A percentile compares a stretch with the other conserved stretches of the same genome.
Evolutionary conservation across 768 basidiomycete species (phyloP).

Genomic region (Hortiboletus campestris): DNA sequence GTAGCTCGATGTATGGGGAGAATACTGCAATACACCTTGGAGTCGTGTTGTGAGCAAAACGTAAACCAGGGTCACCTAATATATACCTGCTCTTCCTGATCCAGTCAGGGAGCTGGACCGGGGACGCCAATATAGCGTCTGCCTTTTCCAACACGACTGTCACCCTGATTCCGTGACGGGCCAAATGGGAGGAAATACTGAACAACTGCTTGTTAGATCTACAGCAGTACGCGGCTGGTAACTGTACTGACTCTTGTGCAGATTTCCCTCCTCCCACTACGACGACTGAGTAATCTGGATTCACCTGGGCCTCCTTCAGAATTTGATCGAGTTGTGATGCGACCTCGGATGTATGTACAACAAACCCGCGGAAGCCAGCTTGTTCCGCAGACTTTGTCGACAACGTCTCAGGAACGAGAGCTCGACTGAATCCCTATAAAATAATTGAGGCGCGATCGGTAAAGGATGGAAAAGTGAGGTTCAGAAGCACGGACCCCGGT

Average conservation of each 20-base stretch:
- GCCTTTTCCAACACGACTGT: constrained; percentile 50
- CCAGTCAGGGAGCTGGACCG: constrained; percentile 37
- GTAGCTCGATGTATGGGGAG: constrained; percentile 46
- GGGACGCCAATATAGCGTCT: constrained; percentile 51
- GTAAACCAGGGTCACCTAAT: not conserved
- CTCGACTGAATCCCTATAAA: constrained; percentile 55
- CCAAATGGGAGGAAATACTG: constrained; percentile 49
- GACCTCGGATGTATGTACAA: constrained; percentile 55
- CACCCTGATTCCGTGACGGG: constrained; percentile 47
- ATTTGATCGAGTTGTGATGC: constrained; percentile 41
- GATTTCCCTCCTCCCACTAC: constrained; percentile 68
- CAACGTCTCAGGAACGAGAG: constrained; percentile 45
- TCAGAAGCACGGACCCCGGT: constrained; percentile 44
- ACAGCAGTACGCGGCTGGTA: not conserved
- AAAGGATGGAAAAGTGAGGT: not conserved
- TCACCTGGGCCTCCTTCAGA: constrained; percentile 24
- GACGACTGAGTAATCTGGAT: constrained; percentile 35
- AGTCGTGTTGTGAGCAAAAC: not conserved
- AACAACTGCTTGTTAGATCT: not conserved
- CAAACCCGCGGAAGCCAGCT: constrained; percentile 42
- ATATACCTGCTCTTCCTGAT: constrained; percentile 59
- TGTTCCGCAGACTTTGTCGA: constrained; percentile 37
- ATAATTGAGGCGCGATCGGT: not conserved
- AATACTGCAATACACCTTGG: constrained; percentile 49
- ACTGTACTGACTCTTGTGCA: constrained; percentile 51